Conservation (phyloP, 805 yeast genomes). For the Teunomyces barrocoloradensis region DNA sequence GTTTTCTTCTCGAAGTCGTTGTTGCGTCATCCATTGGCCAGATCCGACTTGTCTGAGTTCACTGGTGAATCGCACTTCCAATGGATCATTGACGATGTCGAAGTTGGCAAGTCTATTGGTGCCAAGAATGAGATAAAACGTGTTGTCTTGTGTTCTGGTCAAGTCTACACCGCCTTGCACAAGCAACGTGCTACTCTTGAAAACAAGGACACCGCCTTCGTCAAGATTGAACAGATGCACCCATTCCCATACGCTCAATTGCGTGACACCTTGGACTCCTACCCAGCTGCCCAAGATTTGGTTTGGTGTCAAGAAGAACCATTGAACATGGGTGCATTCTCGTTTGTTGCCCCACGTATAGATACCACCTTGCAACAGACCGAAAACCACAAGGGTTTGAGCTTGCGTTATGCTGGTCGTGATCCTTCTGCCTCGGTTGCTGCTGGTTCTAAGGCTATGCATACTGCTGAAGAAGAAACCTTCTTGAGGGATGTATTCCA, state of each 20-base stretch:
- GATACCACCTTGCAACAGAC: slow-evolving; percentile 75
- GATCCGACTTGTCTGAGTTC: slow-evolving; percentile 80
- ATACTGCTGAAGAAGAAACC: slow-evolving; percentile 81
- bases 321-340: slow-evolving; percentile 91
- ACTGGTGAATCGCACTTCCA: slow-evolving; percentile 89
- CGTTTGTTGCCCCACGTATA: slow-evolving; percentile 80
- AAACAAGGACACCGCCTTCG: slow-evolving; percentile 81
- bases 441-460: slow-evolving; percentile 91
- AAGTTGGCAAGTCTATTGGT: slow-evolving; percentile 74
- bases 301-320: slow-evolving; percentile 99
- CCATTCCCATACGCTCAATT: slow-evolving; percentile 98
- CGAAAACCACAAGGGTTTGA: slow-evolving; percentile 55
- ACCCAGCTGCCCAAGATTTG: slow-evolving; percentile 80
- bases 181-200: slow-evolving; percentile 80
- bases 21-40: slow-evolving; percentile 96
- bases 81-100: slow-evolving; percentile 93
- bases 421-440: slow-evolving; percentile 98
- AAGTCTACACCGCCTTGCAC: slow-evolving; percentile 88
- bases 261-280: slow-evolving; percentile 75
- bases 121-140: slow-evolving; percentile 84
- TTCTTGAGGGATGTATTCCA: slow-evolving; percentile 76
- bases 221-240: slow-evolving; percentile 90
- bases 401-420: slow-evolving; percentile 90
- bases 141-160: slow-evolving; percentile 83
- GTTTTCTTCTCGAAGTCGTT: slow-evolving; percentile 89